Evolutionary conservation across 148 eudicot genomes (phyloP), one percentile per base, ranked within the genome.

Genomic region (Mesembryanthemum crystallinum): DNA sequence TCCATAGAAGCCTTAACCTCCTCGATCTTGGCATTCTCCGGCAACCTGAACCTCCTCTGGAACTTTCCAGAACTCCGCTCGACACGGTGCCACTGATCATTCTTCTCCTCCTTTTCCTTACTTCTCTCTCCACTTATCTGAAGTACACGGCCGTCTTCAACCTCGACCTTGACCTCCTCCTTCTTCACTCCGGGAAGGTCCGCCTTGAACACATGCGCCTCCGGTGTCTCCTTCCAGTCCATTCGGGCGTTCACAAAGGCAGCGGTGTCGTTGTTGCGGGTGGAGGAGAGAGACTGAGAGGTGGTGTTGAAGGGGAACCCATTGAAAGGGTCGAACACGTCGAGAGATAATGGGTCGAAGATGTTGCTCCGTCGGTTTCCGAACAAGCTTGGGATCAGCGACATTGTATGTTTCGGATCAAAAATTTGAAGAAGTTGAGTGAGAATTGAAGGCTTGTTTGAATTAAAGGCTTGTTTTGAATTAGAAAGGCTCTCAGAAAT

Each of bases 91-190:
- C 85, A 85, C 49, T 27, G 79, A 37, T 85, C 87, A 0, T 21
- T 64, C 68, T 79, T 71, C 68, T 82, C 83, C 62, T 82, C 81
- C 12, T 63, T 32, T 59, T 82, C 85, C 28, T 57, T 70, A 49
- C 33, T 73, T 37, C 85, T 77, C 81, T 85, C 83, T 1, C 85
- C 87, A 21, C 87, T 85, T 10, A 85, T 82, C 79, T 68, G 80
- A 0, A 85, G 71, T 30, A 85, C 82, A 5, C 54, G 23, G 1
- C 73, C 87, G 1, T 85, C 87, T 24, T 82, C 87, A 55, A 85
- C 79, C 79, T 85, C 85, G 5, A 82, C 87, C 47, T 82, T 82
- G n/a, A 85, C 85, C 71, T 85, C 87, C 37, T 82, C 87, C 51
- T 85, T 85, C 76, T 82, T 85, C 29, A 85, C 2, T 43, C 87